These are phyloP conservation scores for Pythium diclinum DNA, from an alignment of 352 stramenopile species.

Conservation along the genomic window DNA sequence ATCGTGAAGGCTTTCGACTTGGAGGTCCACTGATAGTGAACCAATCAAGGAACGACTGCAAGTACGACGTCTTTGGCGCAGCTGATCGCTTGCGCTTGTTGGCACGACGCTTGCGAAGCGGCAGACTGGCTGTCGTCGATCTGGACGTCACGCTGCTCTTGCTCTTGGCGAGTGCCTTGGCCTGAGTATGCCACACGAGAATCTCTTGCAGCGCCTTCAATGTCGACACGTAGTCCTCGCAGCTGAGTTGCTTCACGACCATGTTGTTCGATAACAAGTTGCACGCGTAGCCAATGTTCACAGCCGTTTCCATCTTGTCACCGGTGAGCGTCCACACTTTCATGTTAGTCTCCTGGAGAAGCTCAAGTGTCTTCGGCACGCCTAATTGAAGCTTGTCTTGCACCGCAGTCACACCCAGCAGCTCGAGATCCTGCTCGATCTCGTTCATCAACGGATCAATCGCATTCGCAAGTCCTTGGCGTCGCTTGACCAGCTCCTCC, in stretches of 20 bases:
- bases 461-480: conserved; percentile 55
- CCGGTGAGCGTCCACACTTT: conserved; percentile 95
- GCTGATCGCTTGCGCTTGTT: conserved; percentile 1
- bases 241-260: conserved; percentile 61
- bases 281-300: conserved; percentile 94
- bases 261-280: conserved; percentile 81
- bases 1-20: not conserved
- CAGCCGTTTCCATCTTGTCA: conserved; percentile 94
- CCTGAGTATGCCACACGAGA: conserved; percentile 24
- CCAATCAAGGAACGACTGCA: conserved; percentile 9
- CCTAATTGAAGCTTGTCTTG: conserved; percentile 93
- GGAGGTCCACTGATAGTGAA: not conserved
- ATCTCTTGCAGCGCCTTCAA: conserved; percentile 51
- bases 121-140: not conserved
- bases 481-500: conserved; percentile 70
- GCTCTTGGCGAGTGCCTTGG: conserved; percentile 8
- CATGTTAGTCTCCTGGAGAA: conserved; percentile 87
- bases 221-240: conserved; percentile 59
- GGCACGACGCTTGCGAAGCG: conserved; percentile 4
- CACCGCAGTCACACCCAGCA: conserved; percentile 89
- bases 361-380: conserved; percentile 83
- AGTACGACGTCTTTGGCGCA: not conserved
- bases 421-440: conserved; percentile 72
- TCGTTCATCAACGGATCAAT: conserved; percentile 81
- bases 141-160: not conserved